Percentiles rank a stretch among this genome's conserved stretches.
Evolutionary conservation across 495 filamentous ascomycete species (phyloP).

Genomic region (Margaritispora aquatica): DNA sequence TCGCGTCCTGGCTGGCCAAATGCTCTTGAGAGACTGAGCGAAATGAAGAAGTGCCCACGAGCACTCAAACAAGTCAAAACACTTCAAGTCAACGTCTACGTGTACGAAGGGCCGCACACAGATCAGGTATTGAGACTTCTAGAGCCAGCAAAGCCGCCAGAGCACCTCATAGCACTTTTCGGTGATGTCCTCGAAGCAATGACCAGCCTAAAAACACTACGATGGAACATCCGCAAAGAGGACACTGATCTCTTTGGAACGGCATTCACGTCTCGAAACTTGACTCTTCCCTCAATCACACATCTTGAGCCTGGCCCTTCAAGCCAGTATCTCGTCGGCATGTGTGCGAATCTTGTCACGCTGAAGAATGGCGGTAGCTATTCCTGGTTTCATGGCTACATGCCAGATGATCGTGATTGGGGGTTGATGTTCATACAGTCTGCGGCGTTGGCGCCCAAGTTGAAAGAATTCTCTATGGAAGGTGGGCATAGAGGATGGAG

Average conservation of each 20-base stretch:
- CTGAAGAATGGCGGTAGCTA: neutral
- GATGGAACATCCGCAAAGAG: conserved; percentile 3
- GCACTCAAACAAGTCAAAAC: conserved; percentile 1
- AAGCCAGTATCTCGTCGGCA: conserved; percentile 1
- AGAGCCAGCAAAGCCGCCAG: conserved; percentile 1
- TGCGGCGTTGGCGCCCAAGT: neutral
- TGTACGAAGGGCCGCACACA: neutral
- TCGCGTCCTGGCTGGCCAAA: conserved; percentile 8
- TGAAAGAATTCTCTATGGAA: neutral
- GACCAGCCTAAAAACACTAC: conserved; percentile 2
- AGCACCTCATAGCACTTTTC: conserved; percentile 4
- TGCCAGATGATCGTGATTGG: conserved; percentile 5
- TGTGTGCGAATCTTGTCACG: conserved; percentile 1
- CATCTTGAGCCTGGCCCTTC: conserved; percentile 2
- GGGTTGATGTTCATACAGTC: conserved; percentile 4
- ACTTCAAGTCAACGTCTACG: neutral
- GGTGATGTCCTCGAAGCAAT: conserved; percentile 3
- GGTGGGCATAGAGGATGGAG: neutral
- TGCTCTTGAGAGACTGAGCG: conserved; percentile 6
- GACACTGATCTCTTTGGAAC: conserved; percentile 2
- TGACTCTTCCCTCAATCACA: conserved; percentile 1
- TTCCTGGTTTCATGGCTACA: conserved; percentile 1
- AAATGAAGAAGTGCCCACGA: conserved; percentile 1
- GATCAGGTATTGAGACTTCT: neutral
- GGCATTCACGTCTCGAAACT: conserved; percentile 6